Conservation (phyloP, 2,329 filamentous ascomycete species). For the Ceratocystis eucalypticola region DNA sequence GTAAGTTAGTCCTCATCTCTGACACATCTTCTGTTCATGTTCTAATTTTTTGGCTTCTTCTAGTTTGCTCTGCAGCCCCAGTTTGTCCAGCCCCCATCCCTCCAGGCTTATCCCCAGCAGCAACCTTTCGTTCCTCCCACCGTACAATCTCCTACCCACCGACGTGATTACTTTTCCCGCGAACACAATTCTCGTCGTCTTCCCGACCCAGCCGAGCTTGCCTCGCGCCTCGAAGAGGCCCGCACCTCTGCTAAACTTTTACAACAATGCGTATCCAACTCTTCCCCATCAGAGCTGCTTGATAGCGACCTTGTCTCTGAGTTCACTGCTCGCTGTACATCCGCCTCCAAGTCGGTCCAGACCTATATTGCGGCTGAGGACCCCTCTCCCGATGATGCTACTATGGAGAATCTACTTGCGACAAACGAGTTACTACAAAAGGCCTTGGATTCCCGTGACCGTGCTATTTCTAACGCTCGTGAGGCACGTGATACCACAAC, state of each 20-base stretch:
- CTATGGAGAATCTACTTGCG: slow-evolving; percentile 84
- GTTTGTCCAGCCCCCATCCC: neutral
- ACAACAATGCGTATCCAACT: slow-evolving; percentile 81
- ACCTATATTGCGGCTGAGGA: slow-evolving; percentile 69
- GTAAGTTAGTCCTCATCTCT: slow-evolving; percentile 27
- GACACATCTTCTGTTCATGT: neutral
- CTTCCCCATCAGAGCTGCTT: slow-evolving; percentile 60
- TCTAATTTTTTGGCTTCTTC: neutral
- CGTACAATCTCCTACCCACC: slow-evolving; percentile 19
- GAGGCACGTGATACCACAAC: slow-evolving; percentile 38
- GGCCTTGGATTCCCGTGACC: slow-evolving; percentile 71
- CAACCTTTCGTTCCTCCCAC: slow-evolving; percentile 25
- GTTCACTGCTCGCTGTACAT: slow-evolving; percentile 74
- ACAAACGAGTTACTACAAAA: slow-evolving; percentile 83
- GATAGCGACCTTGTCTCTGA: slow-evolving; percentile 82
- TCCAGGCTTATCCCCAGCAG: slow-evolving; percentile 8
- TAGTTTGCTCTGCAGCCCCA: slow-evolving; percentile 8
- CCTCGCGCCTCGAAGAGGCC: slow-evolving; percentile 76
- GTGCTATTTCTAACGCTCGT: slow-evolving; percentile 53
- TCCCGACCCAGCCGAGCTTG: slow-evolving; percentile 63
- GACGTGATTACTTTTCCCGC: slow-evolving; percentile 46
- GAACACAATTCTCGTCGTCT: slow-evolving; percentile 36
- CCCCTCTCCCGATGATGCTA: slow-evolving; percentile 79
- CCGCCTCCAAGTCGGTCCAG: slow-evolving; percentile 70
- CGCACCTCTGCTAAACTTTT: slow-evolving; percentile 81